phyloP scores from a whole-genome alignment of 164 flowering plant genomes.

The Sextonia rubra region DNA sequence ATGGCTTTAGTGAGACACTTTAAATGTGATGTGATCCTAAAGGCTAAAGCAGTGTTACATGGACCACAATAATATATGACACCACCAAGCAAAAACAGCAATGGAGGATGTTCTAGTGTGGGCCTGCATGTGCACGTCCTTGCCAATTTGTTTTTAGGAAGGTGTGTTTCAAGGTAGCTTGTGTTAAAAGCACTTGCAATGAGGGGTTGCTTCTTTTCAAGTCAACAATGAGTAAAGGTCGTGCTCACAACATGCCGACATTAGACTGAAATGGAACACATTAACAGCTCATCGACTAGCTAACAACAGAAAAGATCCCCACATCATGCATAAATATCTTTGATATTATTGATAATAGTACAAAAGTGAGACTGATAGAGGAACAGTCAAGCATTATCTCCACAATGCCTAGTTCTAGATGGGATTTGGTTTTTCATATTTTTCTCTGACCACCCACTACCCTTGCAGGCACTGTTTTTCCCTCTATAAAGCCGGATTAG shows the following conservation, averaged over 20 bases:
- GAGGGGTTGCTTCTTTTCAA: too few relatives aligned
- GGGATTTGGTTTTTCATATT: neutral
- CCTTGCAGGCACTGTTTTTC: neutral
- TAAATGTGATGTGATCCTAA: too few relatives aligned
- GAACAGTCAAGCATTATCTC: conserved; percentile 7
- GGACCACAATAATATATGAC: neutral
- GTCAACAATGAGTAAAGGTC: neutral
- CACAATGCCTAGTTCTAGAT: conserved; percentile 6
- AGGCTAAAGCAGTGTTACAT: neutral
- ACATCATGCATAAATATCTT: neutral
- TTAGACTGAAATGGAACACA: neutral
- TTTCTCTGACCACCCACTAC: neutral
- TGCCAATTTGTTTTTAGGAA: too few relatives aligned
- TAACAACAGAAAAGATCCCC: neutral
- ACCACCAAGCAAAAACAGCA: neutral
- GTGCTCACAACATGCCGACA: neutral
- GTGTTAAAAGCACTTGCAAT: neutral
- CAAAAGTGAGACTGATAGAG: neutral
- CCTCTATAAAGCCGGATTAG: conserved; percentile 6
- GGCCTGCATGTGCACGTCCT: neutral
- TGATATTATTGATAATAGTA: neutral
- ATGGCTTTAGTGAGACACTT: neutral
- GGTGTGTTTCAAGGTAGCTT: too few relatives aligned
- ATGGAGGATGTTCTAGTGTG: neutral
- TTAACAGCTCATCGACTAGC: neutral